Conservation (phyloP, 345 rosid genomes). For the Salix viminalis region DNA sequence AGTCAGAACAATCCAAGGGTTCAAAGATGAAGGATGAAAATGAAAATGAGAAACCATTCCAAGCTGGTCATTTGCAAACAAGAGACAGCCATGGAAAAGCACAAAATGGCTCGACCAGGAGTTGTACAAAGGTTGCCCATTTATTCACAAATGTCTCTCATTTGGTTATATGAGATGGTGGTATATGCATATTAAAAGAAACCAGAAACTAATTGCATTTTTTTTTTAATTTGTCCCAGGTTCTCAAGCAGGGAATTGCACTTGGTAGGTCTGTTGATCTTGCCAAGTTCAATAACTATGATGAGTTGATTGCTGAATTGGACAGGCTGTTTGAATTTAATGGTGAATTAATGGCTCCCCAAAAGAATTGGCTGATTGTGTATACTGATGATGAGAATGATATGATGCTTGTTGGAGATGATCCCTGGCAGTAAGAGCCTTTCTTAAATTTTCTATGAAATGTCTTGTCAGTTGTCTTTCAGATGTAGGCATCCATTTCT, state of each 20-base stretch:
- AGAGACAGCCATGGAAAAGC: slow-evolving; percentile 37
- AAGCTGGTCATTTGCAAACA: slow-evolving; percentile 23
- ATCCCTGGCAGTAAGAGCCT: slow-evolving; percentile 54
- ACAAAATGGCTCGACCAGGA: slow-evolving; percentile 38
- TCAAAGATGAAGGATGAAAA: slow-evolving; percentile 15
- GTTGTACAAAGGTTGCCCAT: slow-evolving; percentile 45
- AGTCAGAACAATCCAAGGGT: slow-evolving; percentile 25
- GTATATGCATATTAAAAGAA: not conserved
- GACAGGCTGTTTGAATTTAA: slow-evolving; percentile 48
- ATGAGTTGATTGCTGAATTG: slow-evolving; percentile 44
- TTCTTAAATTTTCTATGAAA: not conserved
- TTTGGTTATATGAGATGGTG: not conserved
- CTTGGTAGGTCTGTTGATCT: slow-evolving; percentile 57
- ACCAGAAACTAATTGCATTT: not conserved
- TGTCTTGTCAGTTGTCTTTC: not conserved
- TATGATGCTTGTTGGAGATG: slow-evolving; percentile 63
- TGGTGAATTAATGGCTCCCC: slow-evolving; percentile 41
- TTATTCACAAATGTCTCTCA: not conserved
- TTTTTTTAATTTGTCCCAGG: slow-evolving; percentile 22
- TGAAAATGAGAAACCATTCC: slow-evolving; percentile 44
- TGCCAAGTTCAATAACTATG: slow-evolving; percentile 39
- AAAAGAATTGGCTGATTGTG: slow-evolving; percentile 45
- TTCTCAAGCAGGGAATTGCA: slow-evolving; percentile 52
- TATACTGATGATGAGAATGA: slow-evolving; percentile 54
- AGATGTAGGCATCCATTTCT: not conserved